A percentile compares a stretch with the other conserved stretches of the same genome.
phyloP scores from a whole-genome alignment of 2,329 filamentous ascomycete species.

The Chaetothyriales sp. region DNA sequence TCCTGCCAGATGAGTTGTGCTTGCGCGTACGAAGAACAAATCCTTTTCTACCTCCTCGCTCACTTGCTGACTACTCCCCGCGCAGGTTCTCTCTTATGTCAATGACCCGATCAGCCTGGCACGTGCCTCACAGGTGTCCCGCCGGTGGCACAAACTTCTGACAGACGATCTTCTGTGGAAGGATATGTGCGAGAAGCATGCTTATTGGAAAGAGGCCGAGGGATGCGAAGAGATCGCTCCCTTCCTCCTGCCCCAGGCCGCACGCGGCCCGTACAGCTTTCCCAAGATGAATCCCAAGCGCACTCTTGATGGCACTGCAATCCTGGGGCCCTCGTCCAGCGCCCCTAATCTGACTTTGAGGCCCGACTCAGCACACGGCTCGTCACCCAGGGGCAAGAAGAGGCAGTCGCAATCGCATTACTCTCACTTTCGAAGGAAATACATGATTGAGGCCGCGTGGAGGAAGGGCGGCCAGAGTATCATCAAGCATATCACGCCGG shows the following conservation, averaged over 20 bases:
- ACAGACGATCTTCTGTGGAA: slow-evolving; percentile 98
- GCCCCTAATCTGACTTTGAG: slow-evolving; percentile 32
- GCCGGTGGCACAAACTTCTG: slow-evolving; percentile 79
- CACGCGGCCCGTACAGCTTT: slow-evolving; percentile 32
- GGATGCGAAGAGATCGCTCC: slow-evolving; percentile 26
- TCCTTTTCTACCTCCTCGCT: not conserved
- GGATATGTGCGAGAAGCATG: slow-evolving; percentile 88
- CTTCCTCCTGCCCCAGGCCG: slow-evolving; percentile 30
- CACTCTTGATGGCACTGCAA: slow-evolving; percentile 9
- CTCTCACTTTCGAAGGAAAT: slow-evolving; percentile 93
- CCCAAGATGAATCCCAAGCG: slow-evolving; percentile 10
- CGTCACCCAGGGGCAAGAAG: slow-evolving; percentile 21
- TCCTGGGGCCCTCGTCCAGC: slow-evolving; percentile 29
- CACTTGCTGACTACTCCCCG: slow-evolving; percentile 2
- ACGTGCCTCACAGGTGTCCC: slow-evolving; percentile 88
- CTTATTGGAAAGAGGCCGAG: slow-evolving; percentile 51
- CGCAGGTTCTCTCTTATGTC: slow-evolving; percentile 81
- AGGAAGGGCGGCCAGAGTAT: slow-evolving; percentile 75
- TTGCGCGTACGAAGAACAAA: slow-evolving; percentile 48
- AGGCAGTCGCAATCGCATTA: slow-evolving; percentile 71
- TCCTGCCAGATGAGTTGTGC: slow-evolving; percentile 83
- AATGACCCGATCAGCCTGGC: slow-evolving; percentile 91
- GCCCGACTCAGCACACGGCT: slow-evolving; percentile 7
- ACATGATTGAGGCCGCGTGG: slow-evolving; percentile 95
- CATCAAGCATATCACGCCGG: slow-evolving; percentile 78